Percentiles rank a stretch among this genome's conserved stretches.
Conservation (phyloP, 139 green algal genomes). For the Microglena sp. region DNA sequence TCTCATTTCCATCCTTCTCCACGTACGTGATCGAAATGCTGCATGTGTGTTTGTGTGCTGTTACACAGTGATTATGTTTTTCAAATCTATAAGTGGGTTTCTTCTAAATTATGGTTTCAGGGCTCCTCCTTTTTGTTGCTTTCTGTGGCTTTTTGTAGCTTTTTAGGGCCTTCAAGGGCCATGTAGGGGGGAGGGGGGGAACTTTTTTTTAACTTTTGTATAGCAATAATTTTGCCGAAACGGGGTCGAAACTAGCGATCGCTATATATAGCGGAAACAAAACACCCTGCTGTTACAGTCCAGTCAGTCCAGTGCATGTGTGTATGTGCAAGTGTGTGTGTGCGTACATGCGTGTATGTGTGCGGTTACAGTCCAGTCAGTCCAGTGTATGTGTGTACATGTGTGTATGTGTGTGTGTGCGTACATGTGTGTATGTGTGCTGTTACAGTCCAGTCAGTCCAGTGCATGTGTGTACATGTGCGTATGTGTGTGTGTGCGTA, state of each 20-base stretch:
- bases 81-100: too few species aligned
- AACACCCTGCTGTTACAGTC: too few species aligned
- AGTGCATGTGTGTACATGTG: too few species aligned
- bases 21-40: constrained; percentile 86
- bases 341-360: neutral
- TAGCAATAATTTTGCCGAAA: neutral
- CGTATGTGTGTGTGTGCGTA: too few species aligned
- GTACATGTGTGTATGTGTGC: too few species aligned
- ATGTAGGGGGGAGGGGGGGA: neutral
- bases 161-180: neutral
- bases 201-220: neutral
- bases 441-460: too few species aligned
- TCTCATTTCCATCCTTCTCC: constrained; percentile 75
- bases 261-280: too few species aligned
- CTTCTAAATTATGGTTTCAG: too few species aligned
- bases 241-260: neutral
- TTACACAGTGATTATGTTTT: too few species aligned
- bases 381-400: too few species aligned
- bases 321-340: neutral
- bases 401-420: too few species aligned
- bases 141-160: neutral
- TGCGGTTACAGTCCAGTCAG: neutral
- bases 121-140: neutral
- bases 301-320: too few species aligned
- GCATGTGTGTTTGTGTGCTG: neutral